Percentiles rank a stretch among this genome's conserved stretches.
Conservation (phyloP, 1,284 basidiomycete species). For the Ganoderma resinaceum region DNA sequence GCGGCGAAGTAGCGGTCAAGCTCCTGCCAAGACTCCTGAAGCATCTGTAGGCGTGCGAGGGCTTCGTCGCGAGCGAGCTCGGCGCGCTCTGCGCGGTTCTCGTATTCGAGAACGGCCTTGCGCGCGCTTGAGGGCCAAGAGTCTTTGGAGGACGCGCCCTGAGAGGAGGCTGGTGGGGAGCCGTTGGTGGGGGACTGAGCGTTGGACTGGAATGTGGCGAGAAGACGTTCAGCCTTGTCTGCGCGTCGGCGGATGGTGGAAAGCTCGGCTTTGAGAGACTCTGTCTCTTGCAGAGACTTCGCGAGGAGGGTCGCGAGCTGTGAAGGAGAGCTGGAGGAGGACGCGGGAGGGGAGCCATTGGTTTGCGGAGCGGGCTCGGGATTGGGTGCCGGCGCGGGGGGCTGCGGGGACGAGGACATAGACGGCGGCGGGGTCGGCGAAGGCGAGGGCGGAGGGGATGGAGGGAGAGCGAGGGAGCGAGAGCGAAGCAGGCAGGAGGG, state of each 20-base stretch:
- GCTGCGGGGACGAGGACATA: slow-evolving; percentile 37
- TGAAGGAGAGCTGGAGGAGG: slow-evolving; percentile 45
- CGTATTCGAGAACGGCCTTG: slow-evolving; percentile 51
- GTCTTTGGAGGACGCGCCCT: slow-evolving; percentile 26
- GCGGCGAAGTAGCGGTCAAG: slow-evolving; percentile 56
- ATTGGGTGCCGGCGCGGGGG: slow-evolving; percentile 30
- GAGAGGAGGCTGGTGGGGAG: slow-evolving; percentile 32
- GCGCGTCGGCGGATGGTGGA: slow-evolving; percentile 47
- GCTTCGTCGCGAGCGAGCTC: slow-evolving; percentile 65
- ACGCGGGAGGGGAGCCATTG: slow-evolving; percentile 24
- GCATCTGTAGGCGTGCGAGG: slow-evolving; percentile 53
- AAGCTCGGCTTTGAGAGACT: slow-evolving; percentile 59
- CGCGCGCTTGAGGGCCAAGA: slow-evolving; percentile 41
- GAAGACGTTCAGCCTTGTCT: slow-evolving; percentile 60
- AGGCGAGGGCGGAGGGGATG: slow-evolving; percentile 27
- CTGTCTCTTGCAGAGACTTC: slow-evolving; percentile 57
- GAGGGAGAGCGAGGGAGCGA: slow-evolving; percentile 12
- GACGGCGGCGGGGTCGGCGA: slow-evolving; percentile 34
- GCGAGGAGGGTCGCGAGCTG: slow-evolving; percentile 65
- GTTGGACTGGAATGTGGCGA: slow-evolving; percentile 39
- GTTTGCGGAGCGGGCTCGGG: slow-evolving; percentile 20
- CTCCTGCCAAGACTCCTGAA: slow-evolving; percentile 61
- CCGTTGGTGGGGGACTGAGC: slow-evolving; percentile 28
- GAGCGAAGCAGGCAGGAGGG: slow-evolving; percentile 25
- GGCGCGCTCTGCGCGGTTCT: slow-evolving; percentile 54